Evolutionary conservation across 768 basidiomycete genomes (phyloP).

Genomic region (Tylopilus cervinicoccineus): DNA sequence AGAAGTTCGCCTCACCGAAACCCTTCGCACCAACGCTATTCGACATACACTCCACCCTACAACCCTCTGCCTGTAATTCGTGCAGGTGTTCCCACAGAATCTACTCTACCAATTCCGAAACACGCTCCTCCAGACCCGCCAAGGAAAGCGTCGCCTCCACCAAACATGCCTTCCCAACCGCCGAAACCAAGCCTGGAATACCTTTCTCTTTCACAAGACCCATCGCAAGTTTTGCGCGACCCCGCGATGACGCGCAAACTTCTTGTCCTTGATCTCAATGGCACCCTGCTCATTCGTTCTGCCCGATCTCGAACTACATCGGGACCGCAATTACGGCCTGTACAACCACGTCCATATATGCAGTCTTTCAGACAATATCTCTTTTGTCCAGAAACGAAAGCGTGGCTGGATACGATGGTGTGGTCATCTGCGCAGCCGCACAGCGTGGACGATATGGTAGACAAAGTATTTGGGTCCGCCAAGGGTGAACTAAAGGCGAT

Average conservation of each 20-base stretch:
- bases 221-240: conserved; percentile 26
- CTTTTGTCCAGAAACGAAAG: conserved; percentile 52
- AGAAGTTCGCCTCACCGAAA: not conserved
- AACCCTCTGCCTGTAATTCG: conserved; percentile 6
- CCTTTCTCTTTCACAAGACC: conserved; percentile 29
- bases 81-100: conserved; percentile 6
- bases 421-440: conserved; percentile 87
- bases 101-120: not conserved
- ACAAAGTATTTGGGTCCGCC: conserved; percentile 48
- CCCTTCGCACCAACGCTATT: conserved; percentile 8
- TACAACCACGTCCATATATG: conserved; percentile 66
- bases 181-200: conserved; percentile 34
- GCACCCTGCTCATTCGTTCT: conserved; percentile 64
- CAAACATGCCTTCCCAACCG: not conserved
- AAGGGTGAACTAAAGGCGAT: conserved; percentile 49
- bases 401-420: conserved; percentile 81
- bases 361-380: conserved; percentile 57
- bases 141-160: conserved; percentile 4
- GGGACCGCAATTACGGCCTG: conserved; percentile 30
- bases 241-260: conserved; percentile 49
- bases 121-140: not conserved
- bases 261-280: conserved; percentile 64
- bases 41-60: conserved; percentile 10
- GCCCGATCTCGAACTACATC: conserved; percentile 18
- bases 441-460: conserved; percentile 73